Percentiles rank a stretch among this genome's conserved stretches.
Evolutionary conservation across 176 grass and related monocot genomes (phyloP).

Genomic region (Otatea glauca): DNA sequence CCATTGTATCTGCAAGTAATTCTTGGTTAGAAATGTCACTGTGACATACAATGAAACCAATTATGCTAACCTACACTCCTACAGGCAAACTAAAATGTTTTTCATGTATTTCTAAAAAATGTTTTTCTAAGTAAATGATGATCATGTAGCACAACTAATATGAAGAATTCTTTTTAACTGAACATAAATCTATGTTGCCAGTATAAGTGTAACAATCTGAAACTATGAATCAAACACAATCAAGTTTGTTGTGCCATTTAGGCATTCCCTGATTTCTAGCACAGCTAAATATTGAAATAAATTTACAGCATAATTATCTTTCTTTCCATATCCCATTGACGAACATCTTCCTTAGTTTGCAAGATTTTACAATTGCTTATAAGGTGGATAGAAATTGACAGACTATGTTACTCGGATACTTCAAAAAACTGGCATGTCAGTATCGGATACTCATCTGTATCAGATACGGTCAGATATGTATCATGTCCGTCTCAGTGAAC

Average conservation of each 20-base stretch:
- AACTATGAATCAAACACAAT: slow-evolving; percentile 1
- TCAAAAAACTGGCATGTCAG: no score
- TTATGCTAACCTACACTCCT: background rate
- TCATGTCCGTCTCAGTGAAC: no score
- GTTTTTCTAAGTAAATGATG: background rate
- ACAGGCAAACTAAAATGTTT: slow-evolving; percentile 8
- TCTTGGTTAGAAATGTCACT: slow-evolving; percentile 35
- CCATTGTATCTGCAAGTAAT: slow-evolving; percentile 84
- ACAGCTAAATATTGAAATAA: slow-evolving; percentile 2
- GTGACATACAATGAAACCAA: slow-evolving; percentile 18
- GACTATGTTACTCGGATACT: background rate
- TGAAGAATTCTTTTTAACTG: background rate
- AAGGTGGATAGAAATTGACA: slow-evolving; percentile 19
- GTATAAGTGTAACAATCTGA: slow-evolving; percentile 11
- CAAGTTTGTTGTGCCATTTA: slow-evolving; percentile 16
- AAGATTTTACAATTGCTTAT: background rate
- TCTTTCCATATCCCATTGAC: background rate
- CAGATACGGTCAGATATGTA: no score
- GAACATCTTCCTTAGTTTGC: slow-evolving; percentile 7
- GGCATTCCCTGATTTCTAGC: slow-evolving; percentile 8
- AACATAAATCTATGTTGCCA: background rate
- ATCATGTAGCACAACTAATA: background rate
- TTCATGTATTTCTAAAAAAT: background rate
- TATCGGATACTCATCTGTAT: no score
- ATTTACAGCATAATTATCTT: slow-evolving; percentile 8